Conservation (phyloP, 192 early-diverging fungal genomes). For the Coemansia guatemalensis region DNA sequence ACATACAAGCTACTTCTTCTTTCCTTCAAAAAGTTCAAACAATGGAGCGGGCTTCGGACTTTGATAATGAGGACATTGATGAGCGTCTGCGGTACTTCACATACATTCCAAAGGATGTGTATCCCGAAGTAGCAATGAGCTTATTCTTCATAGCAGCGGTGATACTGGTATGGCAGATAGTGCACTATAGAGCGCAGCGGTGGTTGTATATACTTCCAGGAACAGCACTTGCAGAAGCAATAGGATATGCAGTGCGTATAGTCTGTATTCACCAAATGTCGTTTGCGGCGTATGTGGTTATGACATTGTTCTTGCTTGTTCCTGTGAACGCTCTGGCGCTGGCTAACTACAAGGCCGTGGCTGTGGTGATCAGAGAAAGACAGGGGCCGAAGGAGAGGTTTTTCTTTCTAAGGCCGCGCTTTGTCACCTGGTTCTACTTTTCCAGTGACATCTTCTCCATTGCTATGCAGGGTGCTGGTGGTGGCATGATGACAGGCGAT, state of each 20-base stretch:
- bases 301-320: slow-evolving; percentile 42
- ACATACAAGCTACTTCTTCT: neutral
- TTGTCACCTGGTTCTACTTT: slow-evolving; percentile 55
- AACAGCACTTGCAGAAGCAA: slow-evolving; percentile 29
- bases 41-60: neutral
- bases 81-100: slow-evolving; percentile 35
- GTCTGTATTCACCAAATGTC: slow-evolving; percentile 39
- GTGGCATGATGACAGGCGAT: slow-evolving; percentile 38
- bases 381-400: neutral
- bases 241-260: slow-evolving; percentile 41
- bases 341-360: slow-evolving; percentile 43
- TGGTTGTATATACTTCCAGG: slow-evolving; percentile 41
- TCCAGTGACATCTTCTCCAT: slow-evolving; percentile 50
- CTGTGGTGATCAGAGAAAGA: slow-evolving; percentile 24
- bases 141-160: slow-evolving; percentile 16
- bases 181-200: slow-evolving; percentile 19
- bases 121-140: slow-evolving; percentile 30
- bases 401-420: slow-evolving; percentile 36
- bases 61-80: slow-evolving; percentile 14
- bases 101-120: slow-evolving; percentile 30
- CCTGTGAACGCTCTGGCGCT: slow-evolving; percentile 39
- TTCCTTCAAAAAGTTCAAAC: neutral
- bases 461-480: slow-evolving; percentile 48
- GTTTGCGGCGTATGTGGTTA: slow-evolving; percentile 34
- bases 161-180: slow-evolving; percentile 17